Conservation (phyloP, 164 flowering plant species). For the Platanus orientalis region DNA sequence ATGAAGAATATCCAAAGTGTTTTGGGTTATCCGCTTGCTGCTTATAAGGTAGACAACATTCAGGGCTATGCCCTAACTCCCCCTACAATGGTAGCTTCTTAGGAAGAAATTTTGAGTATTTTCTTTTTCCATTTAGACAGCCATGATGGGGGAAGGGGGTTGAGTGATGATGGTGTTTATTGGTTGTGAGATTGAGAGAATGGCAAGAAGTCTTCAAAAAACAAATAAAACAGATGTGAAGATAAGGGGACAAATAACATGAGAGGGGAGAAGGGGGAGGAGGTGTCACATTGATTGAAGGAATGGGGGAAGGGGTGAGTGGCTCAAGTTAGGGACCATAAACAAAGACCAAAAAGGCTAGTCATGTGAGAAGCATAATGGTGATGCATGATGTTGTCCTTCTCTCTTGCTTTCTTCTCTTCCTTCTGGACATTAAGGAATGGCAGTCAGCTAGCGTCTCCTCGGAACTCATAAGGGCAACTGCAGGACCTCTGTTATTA, state of each 20-base stretch:
- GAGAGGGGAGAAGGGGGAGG: too few relatives aligned
- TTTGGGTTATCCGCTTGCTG: conserved; percentile 12
- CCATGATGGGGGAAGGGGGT: conserved; percentile 25
- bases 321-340: conserved; percentile 11
- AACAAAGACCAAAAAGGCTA: conserved; percentile 15
- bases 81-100: conserved; percentile 3
- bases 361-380: conserved; percentile 52
- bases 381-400: conserved; percentile 39
- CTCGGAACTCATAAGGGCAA: too few relatives aligned
- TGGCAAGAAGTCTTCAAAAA: conserved; percentile 3
- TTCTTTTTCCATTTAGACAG: conserved; percentile 4
- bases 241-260: conserved; percentile 18
- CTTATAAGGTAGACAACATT: conserved; percentile 21
- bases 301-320: neutral
- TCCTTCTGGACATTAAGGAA: conserved; percentile 10
- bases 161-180: too few relatives aligned
- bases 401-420: neutral
- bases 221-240: conserved; percentile 1
- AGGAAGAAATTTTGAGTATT: too few relatives aligned
- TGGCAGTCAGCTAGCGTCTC: conserved; percentile 23
- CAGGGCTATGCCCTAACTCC: conserved; percentile 11
- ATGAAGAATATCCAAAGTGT: conserved; percentile 17
- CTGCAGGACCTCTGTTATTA: too few relatives aligned
- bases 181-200: conserved; percentile 4
- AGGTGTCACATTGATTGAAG: conserved; percentile 5